Conservation (phyloP, 257 asterid species). For the Fraxinus pennsylvanica region DNA sequence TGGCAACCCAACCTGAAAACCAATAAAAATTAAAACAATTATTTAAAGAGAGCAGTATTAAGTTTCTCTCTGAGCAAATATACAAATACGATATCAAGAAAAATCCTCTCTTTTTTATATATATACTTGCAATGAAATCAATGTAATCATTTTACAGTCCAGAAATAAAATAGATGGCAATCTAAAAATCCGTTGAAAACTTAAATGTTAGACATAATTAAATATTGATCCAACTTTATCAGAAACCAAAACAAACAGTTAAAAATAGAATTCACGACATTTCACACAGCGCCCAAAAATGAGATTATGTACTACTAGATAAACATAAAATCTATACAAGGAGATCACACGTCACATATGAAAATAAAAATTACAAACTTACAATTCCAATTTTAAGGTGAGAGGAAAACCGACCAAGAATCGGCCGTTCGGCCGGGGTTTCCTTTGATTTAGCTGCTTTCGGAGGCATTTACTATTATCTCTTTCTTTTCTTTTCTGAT, state of each 20-base stretch:
- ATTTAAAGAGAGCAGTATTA: not conserved
- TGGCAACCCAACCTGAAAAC: constrained; percentile 93
- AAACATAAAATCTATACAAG: not conserved
- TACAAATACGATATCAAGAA: not conserved
- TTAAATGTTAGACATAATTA: not conserved
- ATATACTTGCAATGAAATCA: not conserved
- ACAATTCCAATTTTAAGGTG: constrained; percentile 97
- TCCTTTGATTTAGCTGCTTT: constrained; percentile 90
- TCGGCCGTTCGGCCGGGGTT: constrained; percentile 78
- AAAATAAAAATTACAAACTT: constrained; percentile 22
- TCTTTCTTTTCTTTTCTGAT: not conserved
- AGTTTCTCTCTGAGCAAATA: not conserved
- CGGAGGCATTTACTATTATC: constrained; percentile 69
- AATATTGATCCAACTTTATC: not conserved
- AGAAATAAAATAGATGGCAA: not conserved
- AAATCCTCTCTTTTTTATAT: not conserved
- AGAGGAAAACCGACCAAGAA: constrained; percentile 94
- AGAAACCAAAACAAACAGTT: not conserved
- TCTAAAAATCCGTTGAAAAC: not conserved
- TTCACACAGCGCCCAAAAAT: not conserved
- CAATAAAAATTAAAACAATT: constrained; percentile 6
- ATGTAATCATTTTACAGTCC: not conserved
- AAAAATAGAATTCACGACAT: not conserved
- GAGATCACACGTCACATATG: not conserved
- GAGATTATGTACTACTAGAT: not conserved